Conservation (phyloP, 495 filamentous ascomycete species). For the Penicillium riverlandense region DNA sequence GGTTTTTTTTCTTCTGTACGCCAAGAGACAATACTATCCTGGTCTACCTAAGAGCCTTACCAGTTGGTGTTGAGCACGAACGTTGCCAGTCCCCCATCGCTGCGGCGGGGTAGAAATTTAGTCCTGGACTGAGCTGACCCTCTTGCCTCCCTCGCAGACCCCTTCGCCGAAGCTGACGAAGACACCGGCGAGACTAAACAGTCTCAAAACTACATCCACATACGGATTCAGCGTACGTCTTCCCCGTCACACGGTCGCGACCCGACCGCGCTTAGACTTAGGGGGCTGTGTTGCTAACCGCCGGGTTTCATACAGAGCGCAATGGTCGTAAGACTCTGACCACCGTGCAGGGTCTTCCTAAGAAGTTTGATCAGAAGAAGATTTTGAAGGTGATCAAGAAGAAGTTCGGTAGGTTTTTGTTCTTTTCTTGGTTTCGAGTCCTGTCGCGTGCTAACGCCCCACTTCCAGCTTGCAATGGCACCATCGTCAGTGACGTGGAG, state of each 20-base stretch:
- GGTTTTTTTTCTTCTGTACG: too few relatives aligned
- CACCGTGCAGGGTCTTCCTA: constrained; percentile 94
- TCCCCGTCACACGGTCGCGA: constrained; percentile 1
- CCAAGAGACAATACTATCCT: too few relatives aligned
- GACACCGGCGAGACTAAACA: constrained; percentile 87
- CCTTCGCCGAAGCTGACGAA: constrained; percentile 99
- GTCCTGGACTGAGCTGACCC: constrained; percentile 30
- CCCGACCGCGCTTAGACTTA: constrained; percentile 5
- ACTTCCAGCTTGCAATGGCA: constrained; percentile 94
- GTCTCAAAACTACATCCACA: constrained; percentile 98
- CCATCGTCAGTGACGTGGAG: constrained; percentile 91
- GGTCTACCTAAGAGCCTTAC: too few relatives aligned
- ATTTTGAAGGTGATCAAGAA: constrained; percentile 99
- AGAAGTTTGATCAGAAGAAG: constrained; percentile 99
- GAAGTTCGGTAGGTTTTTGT: constrained; percentile 76
- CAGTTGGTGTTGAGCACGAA: not conserved
- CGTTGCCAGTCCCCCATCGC: not conserved
- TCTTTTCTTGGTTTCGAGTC: not conserved
- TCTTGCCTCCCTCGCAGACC: constrained; percentile 55
- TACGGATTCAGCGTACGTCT: constrained; percentile 95
- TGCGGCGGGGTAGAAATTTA: constrained; percentile 32
- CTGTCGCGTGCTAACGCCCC: not conserved
- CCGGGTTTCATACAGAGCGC: constrained; percentile 59
- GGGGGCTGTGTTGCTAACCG: constrained; percentile 14
- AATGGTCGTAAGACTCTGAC: constrained; percentile 99